Conservation (phyloP, 2,329 filamentous ascomycete genomes). For the Cytospora piceae region DNA sequence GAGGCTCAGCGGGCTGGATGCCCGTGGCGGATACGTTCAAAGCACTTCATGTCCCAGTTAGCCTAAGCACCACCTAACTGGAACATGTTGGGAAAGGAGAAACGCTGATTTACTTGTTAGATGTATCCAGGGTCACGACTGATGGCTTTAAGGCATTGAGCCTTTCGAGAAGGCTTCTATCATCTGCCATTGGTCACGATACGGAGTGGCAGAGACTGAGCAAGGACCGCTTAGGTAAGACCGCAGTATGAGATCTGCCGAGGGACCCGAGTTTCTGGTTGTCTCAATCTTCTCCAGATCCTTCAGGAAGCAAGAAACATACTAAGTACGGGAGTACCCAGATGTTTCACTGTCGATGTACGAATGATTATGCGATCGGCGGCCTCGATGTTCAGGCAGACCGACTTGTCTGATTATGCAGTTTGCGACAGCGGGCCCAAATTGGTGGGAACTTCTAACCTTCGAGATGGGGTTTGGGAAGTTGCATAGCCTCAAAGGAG, state of each 20-base stretch:
- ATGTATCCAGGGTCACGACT: conserved; percentile 41
- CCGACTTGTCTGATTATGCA: not conserved
- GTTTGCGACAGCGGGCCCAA: not conserved
- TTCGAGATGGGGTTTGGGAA: not conserved
- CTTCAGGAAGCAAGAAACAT: not conserved
- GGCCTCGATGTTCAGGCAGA: not conserved
- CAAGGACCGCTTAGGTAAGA: not conserved
- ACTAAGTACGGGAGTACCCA: not conserved
- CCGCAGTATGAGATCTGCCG: not conserved
- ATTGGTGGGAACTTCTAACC: not conserved
- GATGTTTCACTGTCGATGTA: not conserved
- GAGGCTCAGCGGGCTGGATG: conserved; percentile 47
- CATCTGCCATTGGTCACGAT: conserved; percentile 34
- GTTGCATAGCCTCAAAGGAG: not conserved
- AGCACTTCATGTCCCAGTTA: conserved; percentile 30
- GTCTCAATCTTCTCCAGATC: not conserved
- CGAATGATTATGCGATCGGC: not conserved
- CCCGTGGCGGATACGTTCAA: conserved; percentile 40
- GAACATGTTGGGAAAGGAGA: conserved; percentile 2
- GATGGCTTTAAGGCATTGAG: conserved; percentile 56
- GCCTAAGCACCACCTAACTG: conserved; percentile 13
- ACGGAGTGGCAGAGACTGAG: conserved; percentile 3
- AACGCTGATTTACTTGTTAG: conserved; percentile 45
- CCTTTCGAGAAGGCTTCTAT: conserved; percentile 56
- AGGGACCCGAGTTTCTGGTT: not conserved